A percentile compares a stretch with the other conserved stretches of the same genome.
Conservation (phyloP, 371 early-diverging fungal genomes). For the Mucor circinelloides region DNA sequence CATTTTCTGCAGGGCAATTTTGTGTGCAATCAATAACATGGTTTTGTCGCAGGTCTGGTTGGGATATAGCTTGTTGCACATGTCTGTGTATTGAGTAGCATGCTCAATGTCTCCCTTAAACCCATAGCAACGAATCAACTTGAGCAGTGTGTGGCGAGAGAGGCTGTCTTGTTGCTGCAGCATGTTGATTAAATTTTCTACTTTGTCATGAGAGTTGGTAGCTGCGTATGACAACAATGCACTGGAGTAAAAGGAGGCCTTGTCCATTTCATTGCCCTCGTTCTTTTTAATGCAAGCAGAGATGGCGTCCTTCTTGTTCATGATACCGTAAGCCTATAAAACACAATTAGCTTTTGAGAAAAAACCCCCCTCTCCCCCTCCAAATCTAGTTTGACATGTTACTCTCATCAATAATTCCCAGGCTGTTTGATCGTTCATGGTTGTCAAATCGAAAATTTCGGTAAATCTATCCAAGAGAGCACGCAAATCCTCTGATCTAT, state of each 20-base stretch:
- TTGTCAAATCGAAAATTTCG: conserved; percentile 16
- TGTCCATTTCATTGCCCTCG: not conserved
- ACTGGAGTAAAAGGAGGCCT: not conserved
- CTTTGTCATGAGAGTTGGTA: conserved; percentile 12
- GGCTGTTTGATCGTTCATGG: conserved; percentile 21
- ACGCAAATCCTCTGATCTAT: conserved; percentile 28
- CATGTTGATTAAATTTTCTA: conserved; percentile 15
- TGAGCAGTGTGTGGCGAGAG: conserved; percentile 5
- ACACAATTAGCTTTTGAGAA: not conserved
- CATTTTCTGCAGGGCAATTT: conserved; percentile 16
- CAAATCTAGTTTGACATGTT: conserved; percentile 5
- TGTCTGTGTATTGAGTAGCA: conserved; percentile 12
- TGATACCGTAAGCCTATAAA: conserved; percentile 21
- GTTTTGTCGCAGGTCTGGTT: conserved; percentile 9
- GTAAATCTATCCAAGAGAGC: conserved; percentile 27
- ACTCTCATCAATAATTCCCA: conserved; percentile 43
- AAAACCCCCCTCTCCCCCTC: no score
- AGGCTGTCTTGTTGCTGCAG: conserved; percentile 12
- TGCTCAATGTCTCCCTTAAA: conserved; percentile 26
- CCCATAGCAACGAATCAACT: conserved; percentile 30
- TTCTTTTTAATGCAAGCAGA: not conserved
- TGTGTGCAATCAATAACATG: conserved; percentile 32
- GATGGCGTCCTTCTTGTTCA: conserved; percentile 17
- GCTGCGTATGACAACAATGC: conserved; percentile 28
- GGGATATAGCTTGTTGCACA: conserved; percentile 22